phyloP scores from a whole-genome alignment of 495 filamentous ascomycete genomes.

The Friedmanniomyces simplex region DNA sequence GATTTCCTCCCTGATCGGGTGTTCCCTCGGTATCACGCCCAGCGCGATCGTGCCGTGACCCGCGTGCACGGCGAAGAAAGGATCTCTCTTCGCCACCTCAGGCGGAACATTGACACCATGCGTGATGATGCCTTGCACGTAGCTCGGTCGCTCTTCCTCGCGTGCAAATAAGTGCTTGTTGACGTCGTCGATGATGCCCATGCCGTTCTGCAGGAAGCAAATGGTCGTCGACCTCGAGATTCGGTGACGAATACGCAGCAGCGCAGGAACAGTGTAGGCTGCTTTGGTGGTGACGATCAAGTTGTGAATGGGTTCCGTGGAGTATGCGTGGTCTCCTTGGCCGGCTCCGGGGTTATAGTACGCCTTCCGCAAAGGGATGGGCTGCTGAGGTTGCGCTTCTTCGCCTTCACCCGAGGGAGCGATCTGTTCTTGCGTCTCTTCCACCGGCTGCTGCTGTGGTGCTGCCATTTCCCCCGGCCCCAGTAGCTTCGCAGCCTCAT shows the following conservation, averaged over 20 bases:
- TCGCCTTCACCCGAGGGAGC: background rate
- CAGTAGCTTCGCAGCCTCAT: conserved; percentile 12
- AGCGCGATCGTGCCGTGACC: conserved; percentile 52
- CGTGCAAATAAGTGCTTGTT: conserved; percentile 58
- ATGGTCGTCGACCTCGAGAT: conserved; percentile 66
- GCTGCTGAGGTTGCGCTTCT: background rate
- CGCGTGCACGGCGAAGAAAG: conserved; percentile 55
- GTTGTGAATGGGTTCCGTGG: conserved; percentile 51
- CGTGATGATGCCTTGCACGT: conserved; percentile 61
- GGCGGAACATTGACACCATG: conserved; percentile 46
- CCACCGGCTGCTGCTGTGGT: background rate
- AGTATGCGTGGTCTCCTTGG: background rate
- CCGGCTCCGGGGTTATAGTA: background rate
- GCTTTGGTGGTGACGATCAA: conserved; percentile 64
- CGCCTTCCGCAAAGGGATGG: background rate
- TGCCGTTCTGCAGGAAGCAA: conserved; percentile 69
- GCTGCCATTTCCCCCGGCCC: background rate
- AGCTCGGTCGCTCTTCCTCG: conserved; percentile 53
- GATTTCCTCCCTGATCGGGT: background rate
- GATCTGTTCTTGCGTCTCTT: background rate
- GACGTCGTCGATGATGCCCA: conserved; percentile 66
- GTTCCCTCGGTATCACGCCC: conserved; percentile 38
- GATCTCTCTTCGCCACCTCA: conserved; percentile 23
- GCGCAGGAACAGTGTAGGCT: conserved; percentile 43
- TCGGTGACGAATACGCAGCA: conserved; percentile 50